Evolutionary conservation across 495 filamentous ascomycete genomes (phyloP).

Genomic region (Neurospora pannonica): DNA sequence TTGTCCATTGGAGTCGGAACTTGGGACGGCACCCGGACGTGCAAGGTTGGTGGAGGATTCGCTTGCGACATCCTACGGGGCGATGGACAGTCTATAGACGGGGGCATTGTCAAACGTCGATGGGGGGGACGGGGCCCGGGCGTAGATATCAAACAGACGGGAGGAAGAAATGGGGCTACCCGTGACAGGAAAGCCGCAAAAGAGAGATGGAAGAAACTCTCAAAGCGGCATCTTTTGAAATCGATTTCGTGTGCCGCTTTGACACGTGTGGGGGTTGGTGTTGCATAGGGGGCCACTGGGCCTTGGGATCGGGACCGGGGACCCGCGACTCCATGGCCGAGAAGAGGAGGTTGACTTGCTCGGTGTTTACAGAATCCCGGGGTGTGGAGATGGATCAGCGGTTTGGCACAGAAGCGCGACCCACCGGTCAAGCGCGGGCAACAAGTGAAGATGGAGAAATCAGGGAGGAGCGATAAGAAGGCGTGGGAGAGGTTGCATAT

Average conservation of each 20-base stretch:
- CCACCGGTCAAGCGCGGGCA: not conserved
- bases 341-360: not conserved
- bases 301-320: not conserved
- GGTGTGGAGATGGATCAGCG: not conserved
- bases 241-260: not conserved
- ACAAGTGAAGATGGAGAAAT: not conserved
- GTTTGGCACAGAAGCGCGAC: not conserved
- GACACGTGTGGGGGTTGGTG: not conserved
- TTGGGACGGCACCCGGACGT: constrained; percentile 20
- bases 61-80: not conserved
- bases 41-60: constrained; percentile 8
- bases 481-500: not conserved
- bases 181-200: not conserved
- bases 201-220: not conserved
- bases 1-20: constrained; percentile 7
- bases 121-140: not conserved
- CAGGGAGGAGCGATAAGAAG: not conserved
- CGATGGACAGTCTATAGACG: not conserved
- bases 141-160: not conserved
- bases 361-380: not conserved
- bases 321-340: not conserved
- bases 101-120: not conserved
- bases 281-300: not conserved
- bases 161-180: not conserved
- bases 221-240: not conserved